Conservation (phyloP, 345 rosid species). For the Erysimum cheiranthoides region DNA sequence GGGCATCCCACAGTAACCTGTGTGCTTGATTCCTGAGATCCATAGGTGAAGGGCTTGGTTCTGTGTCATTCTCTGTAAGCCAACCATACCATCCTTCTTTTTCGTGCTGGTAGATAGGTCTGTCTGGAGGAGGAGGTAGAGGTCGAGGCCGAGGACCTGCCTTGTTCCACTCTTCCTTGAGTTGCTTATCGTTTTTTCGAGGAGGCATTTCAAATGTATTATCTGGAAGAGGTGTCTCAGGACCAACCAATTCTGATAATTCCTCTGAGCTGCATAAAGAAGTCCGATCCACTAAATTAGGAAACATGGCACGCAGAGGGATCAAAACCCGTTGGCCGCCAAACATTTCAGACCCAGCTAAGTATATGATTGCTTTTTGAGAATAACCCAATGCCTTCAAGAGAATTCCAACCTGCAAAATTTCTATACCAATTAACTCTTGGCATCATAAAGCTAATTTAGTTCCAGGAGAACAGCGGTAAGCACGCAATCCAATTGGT, state of each 20-base stretch:
- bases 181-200: constrained; percentile 65
- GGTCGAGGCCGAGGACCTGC: constrained; percentile 99
- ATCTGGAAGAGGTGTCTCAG: constrained; percentile 72
- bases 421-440: constrained; percentile 26
- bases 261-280: constrained; percentile 78
- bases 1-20: constrained; percentile 93
- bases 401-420: constrained; percentile 90
- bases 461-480: constrained; percentile 26
- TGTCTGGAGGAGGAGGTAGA: constrained; percentile 97
- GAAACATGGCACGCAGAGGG: constrained; percentile 91
- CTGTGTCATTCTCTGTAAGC: constrained; percentile 76
- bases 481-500: constrained; percentile 19
- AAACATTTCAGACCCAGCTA: constrained; percentile 92
- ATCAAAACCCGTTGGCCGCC: constrained; percentile 95
- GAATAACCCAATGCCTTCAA: constrained; percentile 92
- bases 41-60: constrained; percentile 78
- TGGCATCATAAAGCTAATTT: constrained; percentile 30
- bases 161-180: constrained; percentile 84
- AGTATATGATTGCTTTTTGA: constrained; percentile 78
- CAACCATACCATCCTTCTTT: constrained; percentile 99
- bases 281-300: constrained; percentile 79
- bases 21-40: constrained; percentile 91
- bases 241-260: constrained; percentile 76
- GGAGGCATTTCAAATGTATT: constrained; percentile 54
- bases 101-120: constrained; percentile 92